phyloP scores from a whole-genome alignment of 805 yeast genomes.

The Sugiyamaella qingdaonensis region DNA sequence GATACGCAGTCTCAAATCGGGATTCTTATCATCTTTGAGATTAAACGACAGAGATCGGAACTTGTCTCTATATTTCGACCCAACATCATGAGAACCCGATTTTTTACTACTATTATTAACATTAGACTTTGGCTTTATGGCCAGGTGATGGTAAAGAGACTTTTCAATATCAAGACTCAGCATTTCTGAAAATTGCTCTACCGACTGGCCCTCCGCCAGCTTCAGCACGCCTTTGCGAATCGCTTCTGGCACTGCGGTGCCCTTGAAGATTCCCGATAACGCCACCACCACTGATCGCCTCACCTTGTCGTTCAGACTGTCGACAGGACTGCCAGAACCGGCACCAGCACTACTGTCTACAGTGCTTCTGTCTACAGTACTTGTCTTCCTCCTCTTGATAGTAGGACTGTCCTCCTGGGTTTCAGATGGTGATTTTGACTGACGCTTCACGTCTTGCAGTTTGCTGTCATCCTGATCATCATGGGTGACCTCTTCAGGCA shows the following conservation, averaged over 20 bases:
- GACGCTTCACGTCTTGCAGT: not conserved
- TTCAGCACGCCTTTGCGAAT: conserved; percentile 23
- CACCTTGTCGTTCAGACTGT: conserved; percentile 21
- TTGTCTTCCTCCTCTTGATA: not conserved
- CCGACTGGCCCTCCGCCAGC: conserved; percentile 20
- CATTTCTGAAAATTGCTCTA: conserved; percentile 37
- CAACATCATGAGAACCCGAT: conserved; percentile 28
- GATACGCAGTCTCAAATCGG: conserved; percentile 53
- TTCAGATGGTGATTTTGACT: not conserved
- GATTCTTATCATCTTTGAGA: conserved; percentile 53
- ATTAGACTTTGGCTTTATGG: conserved; percentile 23
- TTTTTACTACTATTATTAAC: conserved; percentile 11
- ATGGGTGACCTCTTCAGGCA: conserved; percentile 14
- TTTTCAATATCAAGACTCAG: conserved; percentile 51
- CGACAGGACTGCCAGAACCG: conserved; percentile 6
- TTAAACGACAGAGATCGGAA: conserved; percentile 63
- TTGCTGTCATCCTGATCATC: conserved; percentile 1
- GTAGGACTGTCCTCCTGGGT: not conserved
- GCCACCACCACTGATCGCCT: conserved; percentile 52
- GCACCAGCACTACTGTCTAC: not conserved
- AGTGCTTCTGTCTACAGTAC: not conserved
- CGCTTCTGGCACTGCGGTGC: conserved; percentile 36
- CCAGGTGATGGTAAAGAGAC: conserved; percentile 42
- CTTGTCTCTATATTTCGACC: conserved; percentile 57
- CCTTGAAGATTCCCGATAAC: conserved; percentile 41